Evolutionary conservation across 2,329 filamentous ascomycete species (phyloP).

Genomic region (Aspergillus thermomutatus): DNA sequence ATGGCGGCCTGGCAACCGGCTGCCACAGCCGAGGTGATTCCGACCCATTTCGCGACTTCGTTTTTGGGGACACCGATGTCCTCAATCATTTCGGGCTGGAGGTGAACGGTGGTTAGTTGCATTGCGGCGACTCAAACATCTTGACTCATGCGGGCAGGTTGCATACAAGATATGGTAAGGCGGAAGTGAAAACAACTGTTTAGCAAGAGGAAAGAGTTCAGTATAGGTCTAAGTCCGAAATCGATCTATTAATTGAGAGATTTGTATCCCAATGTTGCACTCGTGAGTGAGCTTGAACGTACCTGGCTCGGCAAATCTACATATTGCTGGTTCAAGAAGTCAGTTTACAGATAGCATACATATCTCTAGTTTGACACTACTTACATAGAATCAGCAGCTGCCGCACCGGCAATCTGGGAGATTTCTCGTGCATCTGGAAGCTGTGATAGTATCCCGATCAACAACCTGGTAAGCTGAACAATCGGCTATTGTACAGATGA

Average conservation of each 20-base stretch:
- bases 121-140: neutral
- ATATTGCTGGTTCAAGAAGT: slow-evolving; percentile 56
- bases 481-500: neutral
- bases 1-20: slow-evolving; percentile 69
- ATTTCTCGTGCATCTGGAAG: slow-evolving; percentile 19
- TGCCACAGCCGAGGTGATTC: slow-evolving; percentile 68
- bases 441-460: neutral
- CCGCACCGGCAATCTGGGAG: slow-evolving; percentile 67
- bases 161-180: slow-evolving; percentile 58
- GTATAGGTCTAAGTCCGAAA: neutral
- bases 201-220: neutral
- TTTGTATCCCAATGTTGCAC: slow-evolving; percentile 1
- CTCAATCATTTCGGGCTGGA: slow-evolving; percentile 75
- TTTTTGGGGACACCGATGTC: slow-evolving; percentile 66
- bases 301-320: slow-evolving; percentile 71
- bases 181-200: slow-evolving; percentile 60
- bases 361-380: slow-evolving; percentile 4
- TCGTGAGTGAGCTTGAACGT: slow-evolving; percentile 14
- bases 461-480: neutral
- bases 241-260: neutral
- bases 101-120: slow-evolving; percentile 11
- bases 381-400: slow-evolving; percentile 77
- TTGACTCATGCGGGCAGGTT: neutral
- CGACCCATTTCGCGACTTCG: slow-evolving; percentile 77
- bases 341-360: slow-evolving; percentile 5